These are phyloP conservation scores for Piloderma croceum DNA, from an alignment of 768 basidiomycete species.

Conservation along the genomic window DNA sequence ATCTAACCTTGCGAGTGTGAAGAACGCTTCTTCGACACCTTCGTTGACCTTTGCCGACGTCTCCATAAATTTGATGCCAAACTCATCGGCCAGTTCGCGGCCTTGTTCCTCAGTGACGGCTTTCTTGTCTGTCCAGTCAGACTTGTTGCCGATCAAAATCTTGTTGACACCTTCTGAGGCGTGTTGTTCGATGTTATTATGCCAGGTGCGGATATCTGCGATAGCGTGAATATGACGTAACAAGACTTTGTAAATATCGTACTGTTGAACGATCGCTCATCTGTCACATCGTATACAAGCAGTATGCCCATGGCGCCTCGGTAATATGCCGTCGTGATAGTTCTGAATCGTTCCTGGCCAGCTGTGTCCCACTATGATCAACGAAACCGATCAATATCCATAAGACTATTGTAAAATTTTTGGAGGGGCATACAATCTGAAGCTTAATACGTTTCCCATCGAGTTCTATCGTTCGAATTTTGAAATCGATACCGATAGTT, in stretches of 20 bases:
- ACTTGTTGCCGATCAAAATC: constrained; percentile 98
- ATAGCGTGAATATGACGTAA: background rate
- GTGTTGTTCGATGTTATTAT: constrained; percentile 96
- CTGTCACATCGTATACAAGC: constrained; percentile 97
- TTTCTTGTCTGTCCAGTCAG: constrained; percentile 95
- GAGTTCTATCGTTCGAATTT: constrained; percentile 97
- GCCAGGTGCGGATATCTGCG: constrained; percentile 96
- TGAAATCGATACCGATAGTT: constrained; percentile 99
- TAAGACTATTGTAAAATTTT: too few relatives aligned
- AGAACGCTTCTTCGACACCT: constrained; percentile 98
- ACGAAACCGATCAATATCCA: too few relatives aligned
- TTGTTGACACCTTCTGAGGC: constrained; percentile 99
- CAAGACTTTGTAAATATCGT: constrained; percentile 27
- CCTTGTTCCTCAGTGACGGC: constrained; percentile 91
- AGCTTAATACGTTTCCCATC: constrained; percentile 98
- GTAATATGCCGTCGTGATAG: constrained; percentile 98
- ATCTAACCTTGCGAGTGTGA: constrained; percentile 86
- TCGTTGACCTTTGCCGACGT: constrained; percentile 97
- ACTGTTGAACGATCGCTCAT: constrained; percentile 95
- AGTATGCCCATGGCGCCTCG: constrained; percentile 98
- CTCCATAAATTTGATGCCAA: constrained; percentile 96
- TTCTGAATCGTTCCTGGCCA: constrained; percentile 97
- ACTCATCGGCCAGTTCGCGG: constrained; percentile 83
- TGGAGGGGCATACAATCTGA: constrained; percentile 85
- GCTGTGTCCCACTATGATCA: constrained; percentile 97